Evolutionary conservation across 495 filamentous ascomycete genomes (phyloP).

Genomic region (Penicillium paradoxum): DNA sequence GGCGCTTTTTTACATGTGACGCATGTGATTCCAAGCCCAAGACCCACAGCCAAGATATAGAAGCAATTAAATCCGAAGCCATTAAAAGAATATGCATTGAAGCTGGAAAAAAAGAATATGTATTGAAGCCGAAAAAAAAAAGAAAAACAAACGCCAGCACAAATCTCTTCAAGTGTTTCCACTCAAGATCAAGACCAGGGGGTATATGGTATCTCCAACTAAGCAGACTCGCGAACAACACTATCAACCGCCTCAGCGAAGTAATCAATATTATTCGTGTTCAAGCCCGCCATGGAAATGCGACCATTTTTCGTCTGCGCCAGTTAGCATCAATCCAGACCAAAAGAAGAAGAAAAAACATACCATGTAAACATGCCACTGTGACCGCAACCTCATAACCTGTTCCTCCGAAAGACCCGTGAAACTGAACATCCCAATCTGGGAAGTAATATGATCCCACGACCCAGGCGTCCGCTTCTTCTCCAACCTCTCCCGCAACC

Average conservation of each 20-base stretch:
- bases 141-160: constrained; percentile 9
- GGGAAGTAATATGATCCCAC: constrained; percentile 95
- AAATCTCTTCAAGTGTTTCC: not conserved
- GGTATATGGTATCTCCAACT: constrained; percentile 8
- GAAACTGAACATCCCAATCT: constrained; percentile 99
- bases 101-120: too few species aligned
- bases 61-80: too few species aligned
- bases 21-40: not conserved
- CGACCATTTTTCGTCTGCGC: constrained; percentile 86
- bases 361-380: constrained; percentile 88
- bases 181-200: not conserved
- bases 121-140: not conserved
- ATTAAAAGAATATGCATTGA: too few species aligned
- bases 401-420: constrained; percentile 85
- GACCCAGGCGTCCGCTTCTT: constrained; percentile 73
- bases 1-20: not conserved
- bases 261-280: constrained; percentile 87
- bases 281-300: constrained; percentile 94
- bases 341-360: constrained; percentile 9
- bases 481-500: constrained; percentile 71
- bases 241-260: constrained; percentile 84
- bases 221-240: constrained; percentile 63
- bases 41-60: not conserved
- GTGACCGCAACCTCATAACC: constrained; percentile 71
- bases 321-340: constrained; percentile 7